Percentiles rank a stretch among this genome's conserved stretches.
These are phyloP conservation scores for Cryoendolithus antarcticus DNA, from an alignment of 2,329 filamentous ascomycete species.

Conservation along the genomic window DNA sequence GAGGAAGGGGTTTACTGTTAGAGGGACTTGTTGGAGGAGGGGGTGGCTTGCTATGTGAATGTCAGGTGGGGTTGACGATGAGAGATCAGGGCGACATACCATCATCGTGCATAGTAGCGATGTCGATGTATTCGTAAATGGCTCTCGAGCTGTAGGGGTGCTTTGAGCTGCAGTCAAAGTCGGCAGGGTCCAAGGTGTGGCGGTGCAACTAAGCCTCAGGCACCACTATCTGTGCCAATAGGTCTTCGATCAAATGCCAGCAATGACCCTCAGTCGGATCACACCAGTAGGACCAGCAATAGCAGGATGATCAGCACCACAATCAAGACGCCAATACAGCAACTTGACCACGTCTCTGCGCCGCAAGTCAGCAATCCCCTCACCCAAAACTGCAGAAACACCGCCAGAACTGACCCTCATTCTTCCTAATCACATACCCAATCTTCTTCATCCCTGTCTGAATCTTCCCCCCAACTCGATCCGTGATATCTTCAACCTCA, in stretches of 20 bases:
- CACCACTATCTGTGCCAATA: conserved; percentile 1
- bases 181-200: conserved; percentile 2
- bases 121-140: conserved; percentile 3
- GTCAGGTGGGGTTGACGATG: neutral
- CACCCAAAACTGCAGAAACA: conserved; percentile 7
- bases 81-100: conserved; percentile 10
- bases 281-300: conserved; percentile 59
- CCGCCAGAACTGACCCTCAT: conserved; percentile 60
- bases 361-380: conserved; percentile 7
- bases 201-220: conserved; percentile 7
- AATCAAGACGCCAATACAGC: conserved; percentile 81
- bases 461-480: conserved; percentile 75
- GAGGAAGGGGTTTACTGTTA: conserved; percentile 91
- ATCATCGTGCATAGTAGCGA: conserved; percentile 20
- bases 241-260: too few relatives aligned
- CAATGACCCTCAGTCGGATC: conserved; percentile 17
- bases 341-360: conserved; percentile 61
- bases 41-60: conserved; percentile 42
- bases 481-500: conserved; percentile 70
- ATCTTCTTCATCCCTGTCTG: conserved; percentile 80
- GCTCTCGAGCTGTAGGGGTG: conserved; percentile 4
- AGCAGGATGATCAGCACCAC: conserved; percentile 78
- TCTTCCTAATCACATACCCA: conserved; percentile 69
- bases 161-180: too few relatives aligned
- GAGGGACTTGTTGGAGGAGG: conserved; percentile 78